Conservation (phyloP, 495 filamentous ascomycete species). For the Aspergillus panamensis region DNA sequence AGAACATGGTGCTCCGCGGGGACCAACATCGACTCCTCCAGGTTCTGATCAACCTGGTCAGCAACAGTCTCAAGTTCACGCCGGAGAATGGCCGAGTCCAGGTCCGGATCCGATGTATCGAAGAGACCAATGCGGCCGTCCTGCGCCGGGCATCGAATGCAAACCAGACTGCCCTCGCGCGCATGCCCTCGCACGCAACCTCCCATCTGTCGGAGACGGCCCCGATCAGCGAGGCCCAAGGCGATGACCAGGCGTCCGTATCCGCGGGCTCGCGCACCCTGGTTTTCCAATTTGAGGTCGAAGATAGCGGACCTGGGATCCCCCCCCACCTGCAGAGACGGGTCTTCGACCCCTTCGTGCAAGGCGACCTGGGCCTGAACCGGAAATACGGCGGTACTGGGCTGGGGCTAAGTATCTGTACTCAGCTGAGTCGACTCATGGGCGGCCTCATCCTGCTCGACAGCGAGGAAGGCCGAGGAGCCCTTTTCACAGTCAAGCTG, state of each 20-base stretch:
- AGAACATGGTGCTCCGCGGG: slow-evolving; percentile 80
- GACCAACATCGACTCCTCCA: slow-evolving; percentile 86
- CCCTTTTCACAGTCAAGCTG: slow-evolving; percentile 78
- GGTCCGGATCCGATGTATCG: slow-evolving; percentile 66
- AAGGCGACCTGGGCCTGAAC: slow-evolving; percentile 82
- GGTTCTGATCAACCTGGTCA: slow-evolving; percentile 87
- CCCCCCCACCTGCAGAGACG: slow-evolving; percentile 67
- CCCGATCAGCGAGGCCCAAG: background rate
- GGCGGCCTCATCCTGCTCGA: slow-evolving; percentile 68
- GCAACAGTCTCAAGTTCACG: slow-evolving; percentile 91
- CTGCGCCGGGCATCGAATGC: slow-evolving; percentile 9
- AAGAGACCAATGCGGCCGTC: slow-evolving; percentile 23
- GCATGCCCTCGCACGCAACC: slow-evolving; percentile 13
- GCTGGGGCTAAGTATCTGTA: slow-evolving; percentile 84
- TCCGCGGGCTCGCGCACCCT: slow-evolving; percentile 49
- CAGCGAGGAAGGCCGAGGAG: slow-evolving; percentile 71
- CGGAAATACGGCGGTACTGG: slow-evolving; percentile 91
- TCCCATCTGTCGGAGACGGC: background rate
- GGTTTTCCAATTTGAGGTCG: slow-evolving; percentile 80
- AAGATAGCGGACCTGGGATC: slow-evolving; percentile 91
- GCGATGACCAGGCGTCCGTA: slow-evolving; percentile 47
- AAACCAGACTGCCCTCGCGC: slow-evolving; percentile 12
- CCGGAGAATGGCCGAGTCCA: slow-evolving; percentile 69
- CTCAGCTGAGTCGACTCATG: slow-evolving; percentile 81
- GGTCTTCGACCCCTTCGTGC: slow-evolving; percentile 93